Conservation (phyloP, 345 rosid genomes). For the Camelina laxa region DNA sequence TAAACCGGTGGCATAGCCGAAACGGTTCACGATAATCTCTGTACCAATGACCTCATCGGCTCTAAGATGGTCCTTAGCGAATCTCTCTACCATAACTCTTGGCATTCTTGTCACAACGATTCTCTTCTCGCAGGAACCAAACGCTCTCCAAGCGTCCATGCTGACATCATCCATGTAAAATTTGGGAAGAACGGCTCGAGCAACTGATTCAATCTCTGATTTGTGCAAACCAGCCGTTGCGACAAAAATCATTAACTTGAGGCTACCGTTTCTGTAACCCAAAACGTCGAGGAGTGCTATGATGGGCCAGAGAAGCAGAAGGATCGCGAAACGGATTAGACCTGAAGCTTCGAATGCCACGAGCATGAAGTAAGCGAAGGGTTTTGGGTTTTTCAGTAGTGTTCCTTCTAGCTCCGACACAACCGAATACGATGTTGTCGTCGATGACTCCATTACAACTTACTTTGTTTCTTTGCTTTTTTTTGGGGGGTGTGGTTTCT, state of each 20-base stretch:
- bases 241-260: slow-evolving; percentile 70
- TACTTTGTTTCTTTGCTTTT: neutral
- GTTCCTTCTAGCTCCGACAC: slow-evolving; percentile 85
- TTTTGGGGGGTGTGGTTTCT: neutral
- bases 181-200: slow-evolving; percentile 87
- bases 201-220: slow-evolving; percentile 78
- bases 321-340: slow-evolving; percentile 62
- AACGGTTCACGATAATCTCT: slow-evolving; percentile 63
- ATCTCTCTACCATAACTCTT: slow-evolving; percentile 78
- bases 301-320: slow-evolving; percentile 71
- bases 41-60: slow-evolving; percentile 81
- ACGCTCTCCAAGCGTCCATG: slow-evolving; percentile 73
- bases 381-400: slow-evolving; percentile 59
- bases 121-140: slow-evolving; percentile 58
- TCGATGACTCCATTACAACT: slow-evolving; percentile 45
- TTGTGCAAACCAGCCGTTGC: slow-evolving; percentile 61
- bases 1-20: slow-evolving; percentile 75
- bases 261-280: slow-evolving; percentile 55
- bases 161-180: slow-evolving; percentile 82
- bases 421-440: slow-evolving; percentile 48
- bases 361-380: slow-evolving; percentile 87
- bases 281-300: slow-evolving; percentile 55
- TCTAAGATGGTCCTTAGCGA: slow-evolving; percentile 72
- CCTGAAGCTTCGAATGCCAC: slow-evolving; percentile 91
- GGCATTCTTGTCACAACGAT: slow-evolving; percentile 81